These are phyloP conservation scores for Sonneratia caseolaris DNA, from an alignment of 345 rosid species.

Conservation along the genomic window DNA sequence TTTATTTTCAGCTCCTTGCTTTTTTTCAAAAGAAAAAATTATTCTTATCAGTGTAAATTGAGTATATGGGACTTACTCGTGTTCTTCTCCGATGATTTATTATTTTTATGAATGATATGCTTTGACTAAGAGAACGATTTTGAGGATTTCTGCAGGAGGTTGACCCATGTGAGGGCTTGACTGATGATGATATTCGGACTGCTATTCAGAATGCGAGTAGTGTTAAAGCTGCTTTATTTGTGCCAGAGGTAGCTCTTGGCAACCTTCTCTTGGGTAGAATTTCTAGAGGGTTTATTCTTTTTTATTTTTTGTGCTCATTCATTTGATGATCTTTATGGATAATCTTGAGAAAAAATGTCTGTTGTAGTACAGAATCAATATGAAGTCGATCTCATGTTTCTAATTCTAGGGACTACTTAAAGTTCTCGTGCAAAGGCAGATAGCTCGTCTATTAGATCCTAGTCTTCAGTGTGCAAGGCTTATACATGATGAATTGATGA, in stretches of 20 bases:
- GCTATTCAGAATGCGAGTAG: slow-evolving; percentile 97
- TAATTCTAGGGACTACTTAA: slow-evolving; percentile 91
- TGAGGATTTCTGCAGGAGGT: slow-evolving; percentile 52
- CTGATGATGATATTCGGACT: slow-evolving; percentile 84
- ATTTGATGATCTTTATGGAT: not conserved
- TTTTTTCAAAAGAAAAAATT: not conserved
- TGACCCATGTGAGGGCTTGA: slow-evolving; percentile 93
- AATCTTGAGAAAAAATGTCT: too few relatives aligned
- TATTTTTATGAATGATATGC: not conserved
- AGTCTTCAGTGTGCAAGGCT: slow-evolving; percentile 96
- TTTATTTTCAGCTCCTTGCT: not conserved
- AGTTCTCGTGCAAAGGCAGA: slow-evolving; percentile 88
- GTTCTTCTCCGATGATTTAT: not conserved
- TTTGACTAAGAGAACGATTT: not conserved
- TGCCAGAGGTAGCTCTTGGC: slow-evolving; percentile 61
- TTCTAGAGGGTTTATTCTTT: not conserved
- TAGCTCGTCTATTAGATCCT: slow-evolving; percentile 86
- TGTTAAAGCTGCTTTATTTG: slow-evolving; percentile 78
- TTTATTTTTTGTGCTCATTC: not conserved
- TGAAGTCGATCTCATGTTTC: slow-evolving; percentile 9
- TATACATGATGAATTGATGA: slow-evolving; percentile 81
- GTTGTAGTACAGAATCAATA: not conserved
- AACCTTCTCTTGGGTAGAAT: not conserved
- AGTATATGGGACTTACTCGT: not conserved
- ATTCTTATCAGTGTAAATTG: not conserved